A percentile compares a stretch with the other conserved stretches of the same genome.
Evolutionary conservation across 345 rosid species (phyloP).

Genomic region (Rhodamnia argentea): DNA sequence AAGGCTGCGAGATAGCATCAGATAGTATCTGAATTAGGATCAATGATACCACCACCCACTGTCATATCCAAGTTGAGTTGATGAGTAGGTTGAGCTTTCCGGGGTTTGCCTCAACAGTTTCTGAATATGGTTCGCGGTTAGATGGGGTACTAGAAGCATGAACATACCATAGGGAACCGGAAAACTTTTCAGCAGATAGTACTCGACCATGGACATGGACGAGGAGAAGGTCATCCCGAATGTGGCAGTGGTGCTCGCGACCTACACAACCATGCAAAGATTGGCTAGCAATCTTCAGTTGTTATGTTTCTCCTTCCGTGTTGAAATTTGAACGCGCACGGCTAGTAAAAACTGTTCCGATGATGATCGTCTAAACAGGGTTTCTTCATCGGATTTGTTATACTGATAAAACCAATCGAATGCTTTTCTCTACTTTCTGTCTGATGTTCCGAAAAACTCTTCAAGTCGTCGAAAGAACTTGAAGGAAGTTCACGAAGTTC

Average conservation of each 20-base stretch:
- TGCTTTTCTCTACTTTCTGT: not conserved
- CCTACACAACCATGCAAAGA: not conserved
- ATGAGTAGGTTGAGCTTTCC: not conserved
- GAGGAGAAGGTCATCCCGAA: conserved; percentile 15
- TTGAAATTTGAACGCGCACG: not conserved
- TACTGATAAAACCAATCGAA: not conserved
- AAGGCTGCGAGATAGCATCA: not conserved
- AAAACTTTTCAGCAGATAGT: conserved; percentile 11
- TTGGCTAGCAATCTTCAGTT: not conserved
- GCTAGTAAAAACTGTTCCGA: not conserved
- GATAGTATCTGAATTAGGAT: not conserved
- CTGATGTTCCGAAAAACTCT: not conserved
- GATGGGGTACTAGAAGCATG: not conserved
- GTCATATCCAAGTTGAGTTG: not conserved
- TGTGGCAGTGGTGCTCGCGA: conserved; percentile 6
- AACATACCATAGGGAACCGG: conserved; percentile 3
- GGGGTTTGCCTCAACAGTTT: not conserved
- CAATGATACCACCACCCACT: not conserved
- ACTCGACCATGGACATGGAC: conserved; percentile 12
- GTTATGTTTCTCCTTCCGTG: not conserved
- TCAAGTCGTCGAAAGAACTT: not conserved
- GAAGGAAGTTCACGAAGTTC: not conserved
- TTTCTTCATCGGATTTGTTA: not conserved
- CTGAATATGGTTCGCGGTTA: not conserved
- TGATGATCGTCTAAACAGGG: not conserved